Conservation (phyloP, 441 rosid species). For the Aquilaria agallochum region DNA sequence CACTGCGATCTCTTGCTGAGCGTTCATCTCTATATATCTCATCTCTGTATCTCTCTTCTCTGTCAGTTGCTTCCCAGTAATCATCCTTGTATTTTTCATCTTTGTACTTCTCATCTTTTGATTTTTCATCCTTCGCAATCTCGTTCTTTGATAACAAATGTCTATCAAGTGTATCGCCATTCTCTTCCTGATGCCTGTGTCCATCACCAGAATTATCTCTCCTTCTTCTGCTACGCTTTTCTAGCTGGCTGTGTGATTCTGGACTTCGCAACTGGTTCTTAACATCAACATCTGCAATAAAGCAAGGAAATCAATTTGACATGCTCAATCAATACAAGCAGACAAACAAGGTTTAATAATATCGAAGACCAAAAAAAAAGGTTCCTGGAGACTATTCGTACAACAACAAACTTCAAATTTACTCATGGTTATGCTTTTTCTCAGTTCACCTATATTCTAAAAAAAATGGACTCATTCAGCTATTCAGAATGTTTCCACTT, state of each 20-base stretch:
- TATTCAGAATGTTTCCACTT: too few relatives aligned
- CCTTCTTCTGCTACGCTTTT: constrained; percentile 64
- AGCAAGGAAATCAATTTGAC: background rate
- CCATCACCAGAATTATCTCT: constrained; percentile 57
- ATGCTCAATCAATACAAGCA: background rate
- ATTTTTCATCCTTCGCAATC: constrained; percentile 49
- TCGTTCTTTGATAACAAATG: constrained; percentile 47
- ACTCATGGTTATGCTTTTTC: too few relatives aligned
- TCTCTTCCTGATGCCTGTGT: constrained; percentile 59
- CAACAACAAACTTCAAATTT: too few relatives aligned
- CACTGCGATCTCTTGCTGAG: constrained; percentile 44
- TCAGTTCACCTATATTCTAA: too few relatives aligned
- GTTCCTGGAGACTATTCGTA: too few relatives aligned
- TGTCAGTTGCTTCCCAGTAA: constrained; percentile 45
- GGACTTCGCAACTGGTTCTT: constrained; percentile 43
- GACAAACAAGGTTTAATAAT: too few relatives aligned
- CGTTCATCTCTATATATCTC: constrained; percentile 73
- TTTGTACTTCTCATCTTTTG: constrained; percentile 64
- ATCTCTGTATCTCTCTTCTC: constrained; percentile 54
- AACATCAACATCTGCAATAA: constrained; percentile 47
- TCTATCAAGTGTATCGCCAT: constrained; percentile 44
- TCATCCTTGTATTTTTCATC: constrained; percentile 58
- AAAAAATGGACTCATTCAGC: too few relatives aligned
- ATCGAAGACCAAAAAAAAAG: too few relatives aligned
- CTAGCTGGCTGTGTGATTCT: constrained; percentile 51